These are phyloP conservation scores for Alternaria gaisen DNA, from an alignment of 2,329 filamentous ascomycete genomes.

Conservation along the genomic window DNA sequence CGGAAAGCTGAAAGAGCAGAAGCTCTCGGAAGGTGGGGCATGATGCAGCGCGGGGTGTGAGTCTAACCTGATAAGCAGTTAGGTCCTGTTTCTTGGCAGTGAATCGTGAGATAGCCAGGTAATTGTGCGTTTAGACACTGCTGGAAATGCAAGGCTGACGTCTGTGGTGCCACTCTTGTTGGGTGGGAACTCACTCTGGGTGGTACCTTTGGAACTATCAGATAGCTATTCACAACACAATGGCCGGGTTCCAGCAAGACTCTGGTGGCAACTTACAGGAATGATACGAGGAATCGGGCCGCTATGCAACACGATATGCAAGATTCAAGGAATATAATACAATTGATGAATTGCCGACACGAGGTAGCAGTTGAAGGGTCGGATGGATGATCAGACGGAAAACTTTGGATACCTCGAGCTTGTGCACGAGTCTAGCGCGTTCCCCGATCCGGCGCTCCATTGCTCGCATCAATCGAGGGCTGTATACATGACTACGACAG, in stretches of 20 bases:
- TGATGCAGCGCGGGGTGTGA: slow-evolving; percentile 34
- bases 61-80: slow-evolving; percentile 28
- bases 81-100: slow-evolving; percentile 27
- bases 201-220: neutral
- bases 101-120: slow-evolving; percentile 20
- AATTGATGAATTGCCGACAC: slow-evolving; percentile 24
- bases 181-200: slow-evolving; percentile 11
- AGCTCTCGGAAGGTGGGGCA: slow-evolving; percentile 43
- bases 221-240: slow-evolving; percentile 19
- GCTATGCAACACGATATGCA: slow-evolving; percentile 41
- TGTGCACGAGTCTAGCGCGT: slow-evolving; percentile 30
- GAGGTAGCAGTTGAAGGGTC: slow-evolving; percentile 24
- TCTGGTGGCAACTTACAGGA: slow-evolving; percentile 14
- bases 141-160: slow-evolving; percentile 15
- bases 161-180: neutral
- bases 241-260: slow-evolving; percentile 7
- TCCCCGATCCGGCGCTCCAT: slow-evolving; percentile 20
- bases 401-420: slow-evolving; percentile 32
- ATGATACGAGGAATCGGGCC: slow-evolving; percentile 40
- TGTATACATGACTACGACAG: neutral
- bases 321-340: slow-evolving; percentile 38
- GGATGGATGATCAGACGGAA: slow-evolving; percentile 27
- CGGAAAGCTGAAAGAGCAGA: slow-evolving; percentile 47
- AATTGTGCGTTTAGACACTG: slow-evolving; percentile 5
- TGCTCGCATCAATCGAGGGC: slow-evolving; percentile 5